Conservation (phyloP, 257 asterid genomes). For the Coffea canephora region DNA sequence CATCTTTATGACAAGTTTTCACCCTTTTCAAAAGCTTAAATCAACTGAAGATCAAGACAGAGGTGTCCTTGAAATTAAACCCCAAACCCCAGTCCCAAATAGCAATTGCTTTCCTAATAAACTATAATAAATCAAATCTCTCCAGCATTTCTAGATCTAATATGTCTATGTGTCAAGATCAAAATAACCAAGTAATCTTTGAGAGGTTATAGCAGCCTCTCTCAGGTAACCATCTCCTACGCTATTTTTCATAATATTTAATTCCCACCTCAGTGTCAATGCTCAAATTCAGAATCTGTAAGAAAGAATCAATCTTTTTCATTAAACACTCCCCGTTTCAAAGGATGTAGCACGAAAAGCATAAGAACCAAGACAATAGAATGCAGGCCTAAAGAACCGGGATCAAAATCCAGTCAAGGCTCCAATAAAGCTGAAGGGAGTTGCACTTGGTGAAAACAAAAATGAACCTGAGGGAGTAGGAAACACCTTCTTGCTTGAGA, state of each 20-base stretch:
- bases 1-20: constrained; percentile 20
- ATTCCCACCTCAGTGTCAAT: background rate
- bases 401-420: constrained; percentile 13
- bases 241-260: background rate
- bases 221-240: constrained; percentile 8
- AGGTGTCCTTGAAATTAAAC: constrained; percentile 5
- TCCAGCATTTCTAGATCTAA: constrained; percentile 29
- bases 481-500: constrained; percentile 9
- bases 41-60: constrained; percentile 13
- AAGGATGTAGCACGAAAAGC: background rate
- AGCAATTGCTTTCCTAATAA: constrained; percentile 10
- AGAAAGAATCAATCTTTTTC: background rate
- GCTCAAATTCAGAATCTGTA: background rate
- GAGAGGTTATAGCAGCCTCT: constrained; percentile 6
- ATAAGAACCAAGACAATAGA: background rate
- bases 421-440: background rate
- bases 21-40: constrained; percentile 15
- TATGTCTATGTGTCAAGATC: constrained; percentile 25
- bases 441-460: background rate
- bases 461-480: background rate
- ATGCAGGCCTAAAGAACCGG: background rate
- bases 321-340: background rate
- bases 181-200: constrained; percentile 7
- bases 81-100: constrained; percentile 19
- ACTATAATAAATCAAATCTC: constrained; percentile 17